Base-by-base conservation (phyloP, 768 basidiomycete species). In the Rhodotorula graminis region DNA sequence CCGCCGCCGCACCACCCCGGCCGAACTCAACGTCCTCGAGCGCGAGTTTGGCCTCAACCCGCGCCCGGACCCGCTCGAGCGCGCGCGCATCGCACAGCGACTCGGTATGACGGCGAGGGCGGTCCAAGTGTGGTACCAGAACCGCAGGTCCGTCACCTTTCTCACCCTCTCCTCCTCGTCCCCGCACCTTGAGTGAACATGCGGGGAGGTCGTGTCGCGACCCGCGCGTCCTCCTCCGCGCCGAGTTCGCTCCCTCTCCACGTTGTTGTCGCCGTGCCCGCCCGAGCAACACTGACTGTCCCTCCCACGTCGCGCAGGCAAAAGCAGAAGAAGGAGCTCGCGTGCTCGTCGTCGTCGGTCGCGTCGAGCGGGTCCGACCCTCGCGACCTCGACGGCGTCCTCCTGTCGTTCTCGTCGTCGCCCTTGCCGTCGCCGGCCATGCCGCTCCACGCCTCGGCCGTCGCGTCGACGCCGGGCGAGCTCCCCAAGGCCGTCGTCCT, bases 31-130 rank as follows among this genome's bases (percentile, higher is more conserved):
- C 27, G 77, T 81, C 14, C 79, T 83, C 55, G 82, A 83, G 65
- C 68, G 79, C 33, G 79, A 79, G 70, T 83, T 82, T 53, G 70
- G 73, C 7, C 61, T 70, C 57, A 82, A 81, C 64, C 75, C 77
- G 18, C 82, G 82, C 62, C 83, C 83, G 15, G 80, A 79, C 29
- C 80, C 79, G 65, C 64, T 66, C 27, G 70, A 80, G 49, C 76
- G 83, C 49, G 80, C 80, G 47, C 71, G 70, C 61, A 69, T 83
- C 40, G 82, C 82, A 7, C 74, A 75, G 19, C 71, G 80, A 64
- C 76, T 83, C 18, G 81, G 81, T 6, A 83, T 83, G 83, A 82
- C 81, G 0, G 80, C 80, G 27, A 71, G 82, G 31, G 81, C 81
- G 27, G 79, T 82, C 2, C 82, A 82, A 63, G 82, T 82, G 10